Conservation (phyloP, 2,329 filamentous ascomycete genomes). For the Helicocarpus griseus region DNA sequence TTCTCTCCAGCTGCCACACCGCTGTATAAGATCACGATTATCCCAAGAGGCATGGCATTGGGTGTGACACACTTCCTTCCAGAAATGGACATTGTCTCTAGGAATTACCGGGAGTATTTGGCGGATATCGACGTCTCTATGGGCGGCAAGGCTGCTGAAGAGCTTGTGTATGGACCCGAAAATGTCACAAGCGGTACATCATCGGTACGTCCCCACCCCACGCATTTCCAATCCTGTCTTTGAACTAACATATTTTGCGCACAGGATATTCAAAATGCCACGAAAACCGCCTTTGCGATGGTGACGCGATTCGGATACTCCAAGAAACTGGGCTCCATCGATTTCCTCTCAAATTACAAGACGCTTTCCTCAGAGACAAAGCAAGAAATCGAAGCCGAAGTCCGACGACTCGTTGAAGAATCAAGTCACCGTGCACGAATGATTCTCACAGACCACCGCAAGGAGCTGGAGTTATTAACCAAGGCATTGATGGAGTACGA, state of each 20-base stretch:
- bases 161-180: constrained; percentile 84
- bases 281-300: constrained; percentile 73
- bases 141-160: constrained; percentile 79
- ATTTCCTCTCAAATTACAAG: constrained; percentile 72
- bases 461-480: constrained; percentile 79
- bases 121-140: constrained; percentile 70
- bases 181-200: constrained; percentile 85
- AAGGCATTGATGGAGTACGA: constrained; percentile 90
- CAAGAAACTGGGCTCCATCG: constrained; percentile 75
- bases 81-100: constrained; percentile 85
- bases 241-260: not conserved
- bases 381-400: constrained; percentile 76
- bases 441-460: constrained; percentile 63
- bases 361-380: constrained; percentile 78
- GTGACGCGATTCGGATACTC: constrained; percentile 89
- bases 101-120: constrained; percentile 74
- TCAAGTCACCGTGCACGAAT: constrained; percentile 63
- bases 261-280: constrained; percentile 76
- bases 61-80: constrained; percentile 83
- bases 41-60: constrained; percentile 76
- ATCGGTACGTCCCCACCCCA: constrained; percentile 44
- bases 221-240: not conserved
- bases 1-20: constrained; percentile 66
- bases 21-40: constrained; percentile 94
- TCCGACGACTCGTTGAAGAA: constrained; percentile 74